Evolutionary conservation across 2,329 filamentous ascomycete genomes (phyloP).

Genomic region (Ustilaginoidea virens): DNA sequence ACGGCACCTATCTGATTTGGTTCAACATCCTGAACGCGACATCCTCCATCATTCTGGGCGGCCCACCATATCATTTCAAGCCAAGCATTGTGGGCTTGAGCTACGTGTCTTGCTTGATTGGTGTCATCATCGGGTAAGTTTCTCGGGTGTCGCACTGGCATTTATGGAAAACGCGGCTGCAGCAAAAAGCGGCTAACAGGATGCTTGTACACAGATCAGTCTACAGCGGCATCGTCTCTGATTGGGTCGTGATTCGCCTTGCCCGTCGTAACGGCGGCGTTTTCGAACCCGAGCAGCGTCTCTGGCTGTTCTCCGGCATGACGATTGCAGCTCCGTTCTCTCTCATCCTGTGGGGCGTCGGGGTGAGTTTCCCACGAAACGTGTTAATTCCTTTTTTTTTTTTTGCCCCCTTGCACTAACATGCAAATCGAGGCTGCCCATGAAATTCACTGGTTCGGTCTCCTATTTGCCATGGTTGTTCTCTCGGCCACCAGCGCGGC

Average conservation of each 20-base stretch:
- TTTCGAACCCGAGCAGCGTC: conserved; percentile 24
- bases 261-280: conserved; percentile 25
- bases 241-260: conserved; percentile 21
- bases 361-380: conserved; percentile 8
- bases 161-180: no score
- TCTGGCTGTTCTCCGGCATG: conserved; percentile 22
- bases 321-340: conserved; percentile 13
- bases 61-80: conserved; percentile 21
- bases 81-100: conserved; percentile 22
- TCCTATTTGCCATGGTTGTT: conserved; percentile 23
- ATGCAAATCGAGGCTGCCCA: conserved; percentile 13
- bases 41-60: conserved; percentile 22
- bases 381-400: not conserved
- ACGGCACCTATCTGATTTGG: conserved; percentile 25
- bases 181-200: no score
- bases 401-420: not conserved
- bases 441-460: conserved; percentile 25
- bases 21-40: conserved; percentile 29
- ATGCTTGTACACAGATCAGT: conserved; percentile 5
- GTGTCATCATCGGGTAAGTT: conserved; percentile 15
- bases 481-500: conserved; percentile 18
- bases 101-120: conserved; percentile 21
- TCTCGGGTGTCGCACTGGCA: no score
- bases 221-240: conserved; percentile 9
- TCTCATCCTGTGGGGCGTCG: conserved; percentile 19